These are phyloP conservation scores for Backusella mclennaniae DNA, from an alignment of 192 early-diverging fungal species.

Conservation along the genomic window DNA sequence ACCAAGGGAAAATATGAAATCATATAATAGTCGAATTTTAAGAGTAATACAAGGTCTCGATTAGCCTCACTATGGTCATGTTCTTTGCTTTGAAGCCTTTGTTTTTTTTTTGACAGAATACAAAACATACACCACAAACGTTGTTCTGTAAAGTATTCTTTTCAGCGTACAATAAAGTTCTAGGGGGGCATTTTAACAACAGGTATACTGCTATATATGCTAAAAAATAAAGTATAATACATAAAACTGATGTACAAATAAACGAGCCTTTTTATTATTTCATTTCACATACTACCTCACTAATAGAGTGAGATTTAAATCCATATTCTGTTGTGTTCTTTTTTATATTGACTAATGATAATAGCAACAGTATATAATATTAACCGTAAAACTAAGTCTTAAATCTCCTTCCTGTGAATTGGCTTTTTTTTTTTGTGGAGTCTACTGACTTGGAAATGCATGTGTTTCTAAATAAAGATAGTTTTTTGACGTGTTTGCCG, in stretches of 20 bases:
- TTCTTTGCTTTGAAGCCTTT: not conserved
- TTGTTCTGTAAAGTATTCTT: not conserved
- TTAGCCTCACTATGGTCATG: not conserved
- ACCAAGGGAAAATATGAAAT: not conserved
- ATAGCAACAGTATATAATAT: not conserved
- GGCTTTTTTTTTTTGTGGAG: not conserved
- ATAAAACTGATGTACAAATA: not conserved
- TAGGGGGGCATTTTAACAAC: not conserved
- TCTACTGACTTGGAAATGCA: not conserved
- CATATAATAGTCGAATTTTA: slow-evolving; percentile 10
- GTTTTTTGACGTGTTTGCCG: not conserved
- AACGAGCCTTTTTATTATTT: not conserved
- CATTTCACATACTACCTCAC: not conserved
- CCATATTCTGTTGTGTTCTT: too few species aligned
- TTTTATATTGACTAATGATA: not conserved
- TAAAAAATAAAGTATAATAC: not conserved
- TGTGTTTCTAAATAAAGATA: slow-evolving; percentile 5
- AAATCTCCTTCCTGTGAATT: not conserved
- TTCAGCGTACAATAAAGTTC: not conserved
- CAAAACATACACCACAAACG: not conserved
- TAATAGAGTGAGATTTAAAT: not conserved
- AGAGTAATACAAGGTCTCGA: not conserved
- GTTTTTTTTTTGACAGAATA: not conserved
- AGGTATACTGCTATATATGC: not conserved
- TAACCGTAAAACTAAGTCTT: not conserved